phyloP scores from a whole-genome alignment of 768 basidiomycete species.

The Lentinula detonsa region DNA sequence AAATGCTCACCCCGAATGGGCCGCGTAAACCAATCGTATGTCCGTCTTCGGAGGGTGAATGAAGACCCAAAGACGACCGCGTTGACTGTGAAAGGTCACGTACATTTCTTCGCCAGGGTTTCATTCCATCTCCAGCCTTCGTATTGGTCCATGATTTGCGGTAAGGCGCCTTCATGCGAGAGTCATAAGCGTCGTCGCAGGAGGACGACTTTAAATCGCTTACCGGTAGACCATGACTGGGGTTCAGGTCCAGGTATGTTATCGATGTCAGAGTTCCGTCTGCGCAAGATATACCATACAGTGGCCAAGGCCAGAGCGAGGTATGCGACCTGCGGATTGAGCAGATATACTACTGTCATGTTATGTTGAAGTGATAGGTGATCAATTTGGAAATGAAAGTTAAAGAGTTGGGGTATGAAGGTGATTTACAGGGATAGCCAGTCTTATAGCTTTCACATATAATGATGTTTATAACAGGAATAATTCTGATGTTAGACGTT shows the following conservation, averaged over 20 bases:
- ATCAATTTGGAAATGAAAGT: background rate
- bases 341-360: background rate
- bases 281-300: background rate
- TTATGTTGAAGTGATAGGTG: background rate
- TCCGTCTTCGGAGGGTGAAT: background rate
- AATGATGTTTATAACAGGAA: no score
- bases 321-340: background rate
- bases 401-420: background rate
- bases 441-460: no score
- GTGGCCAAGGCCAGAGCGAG: background rate
- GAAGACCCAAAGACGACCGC: no score
- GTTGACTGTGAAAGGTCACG: background rate
- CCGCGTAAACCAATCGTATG: background rate
- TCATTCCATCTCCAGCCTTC: background rate
- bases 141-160: background rate
- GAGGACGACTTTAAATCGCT: background rate
- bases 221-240: constrained; percentile 1
- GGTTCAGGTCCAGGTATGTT: background rate
- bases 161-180: background rate
- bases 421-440: background rate
- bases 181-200: background rate
- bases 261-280: background rate
- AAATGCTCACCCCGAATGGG: background rate
- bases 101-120: background rate
- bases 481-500: no score